A percentile compares a stretch with the other conserved stretches of the same genome.
Conservation (phyloP, 2,329 filamentous ascomycete species). For the Aspergillus ibericus region DNA sequence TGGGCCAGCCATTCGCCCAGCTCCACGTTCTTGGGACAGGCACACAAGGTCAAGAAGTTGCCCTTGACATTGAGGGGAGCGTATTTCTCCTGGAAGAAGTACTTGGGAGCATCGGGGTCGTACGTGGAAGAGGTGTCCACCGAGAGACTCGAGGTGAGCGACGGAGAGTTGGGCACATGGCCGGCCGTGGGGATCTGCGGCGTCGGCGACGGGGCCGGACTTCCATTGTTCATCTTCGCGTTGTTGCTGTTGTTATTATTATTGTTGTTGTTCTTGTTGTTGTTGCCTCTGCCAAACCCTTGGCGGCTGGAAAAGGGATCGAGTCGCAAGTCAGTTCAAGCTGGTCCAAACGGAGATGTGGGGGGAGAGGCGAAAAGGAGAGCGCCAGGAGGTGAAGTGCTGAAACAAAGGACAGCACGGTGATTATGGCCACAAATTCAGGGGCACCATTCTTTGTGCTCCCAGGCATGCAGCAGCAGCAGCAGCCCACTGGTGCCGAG, state of each 20-base stretch:
- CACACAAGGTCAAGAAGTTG: conserved; percentile 94
- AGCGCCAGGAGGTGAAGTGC: conserved; percentile 4
- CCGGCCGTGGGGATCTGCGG: conserved; percentile 30
- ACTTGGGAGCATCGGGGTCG: conserved; percentile 48
- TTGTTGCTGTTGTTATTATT: conserved; percentile 39
- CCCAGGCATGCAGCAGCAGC: background rate
- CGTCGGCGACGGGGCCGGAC: conserved; percentile 31
- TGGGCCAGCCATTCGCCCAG: conserved; percentile 95
- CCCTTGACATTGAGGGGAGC: conserved; percentile 90
- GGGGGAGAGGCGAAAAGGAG: conserved; percentile 11
- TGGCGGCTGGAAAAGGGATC: conserved; percentile 42
- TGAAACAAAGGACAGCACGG: conserved; percentile 4
- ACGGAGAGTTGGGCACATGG: conserved; percentile 41
- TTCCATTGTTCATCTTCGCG: conserved; percentile 42
- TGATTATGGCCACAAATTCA: background rate
- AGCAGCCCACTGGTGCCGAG: conserved; percentile 3
- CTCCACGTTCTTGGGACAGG: conserved; percentile 88
- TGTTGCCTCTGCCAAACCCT: conserved; percentile 50
- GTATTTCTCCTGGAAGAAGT: conserved; percentile 54
- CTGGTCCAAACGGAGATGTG: conserved; percentile 12
- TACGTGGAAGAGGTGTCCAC: conserved; percentile 39
- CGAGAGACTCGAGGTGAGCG: conserved; percentile 38
- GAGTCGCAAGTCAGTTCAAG: conserved; percentile 29
- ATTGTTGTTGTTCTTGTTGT: conserved; percentile 50
- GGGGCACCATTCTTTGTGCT: background rate